phyloP scores from a whole-genome alignment of 345 rosid species.

The Toxicodendron radicans region DNA sequence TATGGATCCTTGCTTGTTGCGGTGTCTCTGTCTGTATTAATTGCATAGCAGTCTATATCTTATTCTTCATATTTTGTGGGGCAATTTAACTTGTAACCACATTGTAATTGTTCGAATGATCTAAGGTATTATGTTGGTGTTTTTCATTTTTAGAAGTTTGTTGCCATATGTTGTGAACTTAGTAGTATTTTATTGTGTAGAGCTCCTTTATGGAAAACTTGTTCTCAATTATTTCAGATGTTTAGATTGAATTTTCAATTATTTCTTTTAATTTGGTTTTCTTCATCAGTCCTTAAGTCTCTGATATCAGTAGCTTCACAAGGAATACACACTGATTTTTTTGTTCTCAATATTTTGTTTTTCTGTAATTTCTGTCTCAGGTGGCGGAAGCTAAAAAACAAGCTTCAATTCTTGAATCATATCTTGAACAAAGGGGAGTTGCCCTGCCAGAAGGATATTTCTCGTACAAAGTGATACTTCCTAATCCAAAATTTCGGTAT shows the following conservation, averaged over 20 bases:
- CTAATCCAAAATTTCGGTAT: constrained; percentile 87
- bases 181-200: neutral
- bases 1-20: neutral
- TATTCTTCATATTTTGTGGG: neutral
- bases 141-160: neutral
- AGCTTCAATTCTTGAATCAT: constrained; percentile 75
- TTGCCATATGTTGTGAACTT: neutral
- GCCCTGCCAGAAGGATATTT: constrained; percentile 71
- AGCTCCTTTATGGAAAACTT: neutral
- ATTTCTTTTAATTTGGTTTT: neutral
- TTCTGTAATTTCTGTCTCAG: constrained; percentile 36
- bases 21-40: neutral
- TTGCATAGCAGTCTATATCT: neutral
- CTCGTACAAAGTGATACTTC: constrained; percentile 80
- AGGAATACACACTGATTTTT: neutral
- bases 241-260: neutral
- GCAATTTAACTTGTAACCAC: neutral
- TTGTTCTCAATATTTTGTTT: neutral
- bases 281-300: too few relatives aligned
- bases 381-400: constrained; percentile 55
- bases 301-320: neutral
- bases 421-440: constrained; percentile 88
- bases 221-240: neutral
- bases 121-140: neutral
- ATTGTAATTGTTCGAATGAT: neutral